Conservation (phyloP, 306 rosid species). For the Cicer cuneatum region DNA sequence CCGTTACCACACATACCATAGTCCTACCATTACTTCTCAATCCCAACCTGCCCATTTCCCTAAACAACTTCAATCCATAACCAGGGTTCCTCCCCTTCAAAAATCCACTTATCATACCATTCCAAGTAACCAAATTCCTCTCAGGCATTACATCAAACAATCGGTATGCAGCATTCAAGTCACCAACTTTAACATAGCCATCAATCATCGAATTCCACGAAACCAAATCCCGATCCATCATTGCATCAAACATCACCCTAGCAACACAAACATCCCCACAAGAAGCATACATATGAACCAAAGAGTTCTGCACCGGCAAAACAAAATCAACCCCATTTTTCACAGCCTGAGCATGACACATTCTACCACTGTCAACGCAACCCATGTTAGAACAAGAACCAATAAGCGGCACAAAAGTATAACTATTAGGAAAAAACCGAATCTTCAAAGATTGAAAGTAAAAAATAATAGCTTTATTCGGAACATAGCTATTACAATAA, state of each 20-base stretch:
- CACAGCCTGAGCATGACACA: constrained; percentile 67
- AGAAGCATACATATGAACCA: constrained; percentile 67
- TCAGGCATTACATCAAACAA: constrained; percentile 69
- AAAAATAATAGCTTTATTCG: constrained; percentile 48
- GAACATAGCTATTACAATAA: constrained; percentile 51
- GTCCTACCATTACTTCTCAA: constrained; percentile 58
- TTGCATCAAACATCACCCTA: constrained; percentile 56
- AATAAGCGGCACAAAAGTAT: constrained; percentile 65
- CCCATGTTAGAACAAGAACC: constrained; percentile 57
- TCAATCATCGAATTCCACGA: constrained; percentile 73
- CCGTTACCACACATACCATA: constrained; percentile 58
- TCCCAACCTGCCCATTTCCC: constrained; percentile 61
- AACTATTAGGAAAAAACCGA: constrained; percentile 60
- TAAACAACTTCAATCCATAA: constrained; percentile 64
- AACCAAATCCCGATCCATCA: constrained; percentile 57
- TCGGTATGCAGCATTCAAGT: constrained; percentile 52
- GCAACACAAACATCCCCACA: constrained; percentile 56
- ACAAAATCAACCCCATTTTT: constrained; percentile 64
- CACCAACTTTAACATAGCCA: constrained; percentile 50
- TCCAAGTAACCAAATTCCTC: constrained; percentile 71
- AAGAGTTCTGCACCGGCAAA: constrained; percentile 62
- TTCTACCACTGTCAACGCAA: constrained; percentile 53
- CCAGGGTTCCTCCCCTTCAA: constrained; percentile 70
- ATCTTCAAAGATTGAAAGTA: constrained; percentile 54
- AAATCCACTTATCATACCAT: constrained; percentile 64